phyloP scores from a whole-genome alignment of 192 early-diverging fungal species.

The Coemansia sp. region DNA sequence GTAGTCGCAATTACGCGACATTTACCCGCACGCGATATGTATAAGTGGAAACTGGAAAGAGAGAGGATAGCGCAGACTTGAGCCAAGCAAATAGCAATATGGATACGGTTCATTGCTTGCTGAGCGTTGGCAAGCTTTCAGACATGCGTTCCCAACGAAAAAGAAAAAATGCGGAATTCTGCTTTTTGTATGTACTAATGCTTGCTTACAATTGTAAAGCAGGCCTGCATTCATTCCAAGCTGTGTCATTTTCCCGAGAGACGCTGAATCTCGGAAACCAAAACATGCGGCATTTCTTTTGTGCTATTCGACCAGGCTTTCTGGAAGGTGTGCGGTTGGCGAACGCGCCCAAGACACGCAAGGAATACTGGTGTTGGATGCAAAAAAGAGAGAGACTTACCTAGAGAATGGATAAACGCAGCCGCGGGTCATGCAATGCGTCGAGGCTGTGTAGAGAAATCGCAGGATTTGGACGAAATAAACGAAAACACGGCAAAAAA shows the following conservation, averaged over 20 bases:
- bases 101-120: no score
- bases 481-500: background rate
- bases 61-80: background rate
- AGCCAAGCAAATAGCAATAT: background rate
- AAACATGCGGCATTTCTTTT: background rate
- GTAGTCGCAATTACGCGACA: slow-evolving; percentile 1
- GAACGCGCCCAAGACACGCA: background rate
- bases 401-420: background rate
- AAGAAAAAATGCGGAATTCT: background rate
- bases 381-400: background rate
- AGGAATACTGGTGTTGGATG: background rate
- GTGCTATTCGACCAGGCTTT: background rate
- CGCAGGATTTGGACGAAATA: background rate
- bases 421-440: background rate
- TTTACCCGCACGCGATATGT: slow-evolving; percentile 1
- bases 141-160: background rate
- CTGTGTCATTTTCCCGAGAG: background rate
- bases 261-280: slow-evolving; percentile 5
- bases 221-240: background rate
- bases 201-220: slow-evolving; percentile 6
- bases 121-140: no score
- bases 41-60: slow-evolving; percentile 5
- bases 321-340: background rate
- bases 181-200: no score
- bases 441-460: background rate